Evolutionary conservation across 176 grass and related monocot species (phyloP), one percentile per base, ranked within the genome.

Genomic region (Ampelocalamus luodianensis): DNA sequence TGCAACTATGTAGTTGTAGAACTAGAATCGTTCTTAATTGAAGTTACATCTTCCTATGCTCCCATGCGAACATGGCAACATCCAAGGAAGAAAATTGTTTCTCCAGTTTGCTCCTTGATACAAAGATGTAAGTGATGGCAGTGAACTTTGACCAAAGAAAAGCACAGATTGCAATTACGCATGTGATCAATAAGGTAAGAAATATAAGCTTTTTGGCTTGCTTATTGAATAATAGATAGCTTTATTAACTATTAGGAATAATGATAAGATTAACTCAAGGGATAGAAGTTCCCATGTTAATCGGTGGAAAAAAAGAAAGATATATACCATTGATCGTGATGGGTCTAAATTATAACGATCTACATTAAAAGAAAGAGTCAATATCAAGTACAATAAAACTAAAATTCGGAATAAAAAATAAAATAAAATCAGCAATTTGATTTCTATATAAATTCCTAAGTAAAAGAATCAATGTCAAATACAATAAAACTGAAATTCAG

Each of bases 71-170:
- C 72, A 90, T 74, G 39, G 84, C 73, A 86, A 74, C 79, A 79
- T 83, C 66, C 66, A 83, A 65, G 67, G 74, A 79, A 87, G 84
- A 90, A 83, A 87, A 87, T 70, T 48, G 37, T 83, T 90, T 82
- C 58, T 90, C 60, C 67, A 49, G 66, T 82, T 83, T 74, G 79
- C 43, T 78, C 79, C 79, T 90, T 90, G 67, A 79, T 86, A 90
- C 39, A 90, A 78, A 86, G 65, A 77, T 85, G 51, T 24, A 86
- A 37, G 55, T 64, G 78, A 85, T 45, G 65, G 72, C 13, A 76
- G 29, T 74, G 39, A 85, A 61, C 18, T 74, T 85, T 89, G 49
- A 80, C 60, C 40, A 89, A 73, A 68, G 36, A 17, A 89, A 89
- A 85, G n/a, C 45, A 40, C 27, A 71, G 22, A 67, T 67, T 48